phyloP scores from a whole-genome alignment of 2,329 filamentous ascomycete genomes.

The Gnomoniopsis smithogilvyi region DNA sequence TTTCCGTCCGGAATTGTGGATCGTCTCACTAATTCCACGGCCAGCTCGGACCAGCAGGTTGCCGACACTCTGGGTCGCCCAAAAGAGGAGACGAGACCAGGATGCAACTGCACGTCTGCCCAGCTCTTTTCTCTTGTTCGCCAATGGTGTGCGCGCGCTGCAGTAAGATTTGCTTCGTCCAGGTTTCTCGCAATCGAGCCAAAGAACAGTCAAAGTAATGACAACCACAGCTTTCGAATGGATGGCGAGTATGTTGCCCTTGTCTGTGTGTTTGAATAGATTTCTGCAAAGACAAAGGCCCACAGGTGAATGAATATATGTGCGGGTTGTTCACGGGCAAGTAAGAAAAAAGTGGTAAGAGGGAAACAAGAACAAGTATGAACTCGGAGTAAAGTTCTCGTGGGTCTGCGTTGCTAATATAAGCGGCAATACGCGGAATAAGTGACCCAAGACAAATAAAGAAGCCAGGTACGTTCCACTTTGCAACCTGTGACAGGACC shows the following conservation, averaged over 20 bases:
- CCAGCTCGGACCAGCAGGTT: slow-evolving; percentile 14
- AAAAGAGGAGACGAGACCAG: background rate
- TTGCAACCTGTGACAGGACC: background rate
- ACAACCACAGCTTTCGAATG: too few relatives aligned
- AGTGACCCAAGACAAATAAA: background rate
- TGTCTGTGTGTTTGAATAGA: too few relatives aligned
- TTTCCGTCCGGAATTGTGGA: background rate
- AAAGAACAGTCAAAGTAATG: too few relatives aligned
- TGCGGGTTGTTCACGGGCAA: background rate
- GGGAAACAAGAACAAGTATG: background rate
- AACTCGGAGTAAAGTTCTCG: background rate
- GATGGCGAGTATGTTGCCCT: background rate
- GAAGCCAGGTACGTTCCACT: background rate
- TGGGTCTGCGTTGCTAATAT: background rate
- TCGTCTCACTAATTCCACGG: slow-evolving; percentile 9
- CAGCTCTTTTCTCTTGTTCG: background rate
- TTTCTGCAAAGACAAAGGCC: background rate
- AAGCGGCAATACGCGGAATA: background rate
- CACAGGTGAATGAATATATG: background rate
- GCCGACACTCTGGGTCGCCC: slow-evolving; percentile 14
- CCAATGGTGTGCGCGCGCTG: background rate
- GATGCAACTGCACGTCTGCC: background rate
- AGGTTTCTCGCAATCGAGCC: too few relatives aligned
- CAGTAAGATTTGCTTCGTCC: background rate
- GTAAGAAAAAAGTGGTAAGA: background rate